Evolutionary conservation across 179 eudicot genomes (phyloP).

Genomic region (Beta macrorhiza): DNA sequence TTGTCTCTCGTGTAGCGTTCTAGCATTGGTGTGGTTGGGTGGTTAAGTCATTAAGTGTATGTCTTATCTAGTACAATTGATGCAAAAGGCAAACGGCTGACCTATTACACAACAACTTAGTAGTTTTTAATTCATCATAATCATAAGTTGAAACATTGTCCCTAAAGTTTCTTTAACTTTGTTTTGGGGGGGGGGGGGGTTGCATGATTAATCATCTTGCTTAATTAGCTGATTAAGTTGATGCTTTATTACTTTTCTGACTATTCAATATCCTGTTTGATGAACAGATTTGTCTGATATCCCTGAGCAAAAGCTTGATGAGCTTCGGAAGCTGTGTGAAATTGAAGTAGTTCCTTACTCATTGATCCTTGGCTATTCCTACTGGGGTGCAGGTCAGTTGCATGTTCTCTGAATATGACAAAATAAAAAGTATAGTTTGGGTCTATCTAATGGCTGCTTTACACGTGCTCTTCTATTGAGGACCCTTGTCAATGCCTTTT

Average conservation of each 20-base stretch:
- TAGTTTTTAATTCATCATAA: background rate
- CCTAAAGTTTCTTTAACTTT: background rate
- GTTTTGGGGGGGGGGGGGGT: background rate
- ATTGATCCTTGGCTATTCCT: conserved; percentile 85
- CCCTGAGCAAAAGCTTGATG: conserved; percentile 68
- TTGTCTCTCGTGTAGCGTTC: background rate
- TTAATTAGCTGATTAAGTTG: background rate
- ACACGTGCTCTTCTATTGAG: background rate
- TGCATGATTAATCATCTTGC: background rate
- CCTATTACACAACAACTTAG: background rate
- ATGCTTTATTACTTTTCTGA: background rate
- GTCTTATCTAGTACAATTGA: background rate
- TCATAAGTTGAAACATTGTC: background rate
- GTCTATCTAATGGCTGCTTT: background rate
- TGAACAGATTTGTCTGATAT: conserved; percentile 77
- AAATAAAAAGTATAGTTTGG: background rate
- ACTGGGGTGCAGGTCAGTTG: conserved; percentile 87
- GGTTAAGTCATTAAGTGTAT: background rate
- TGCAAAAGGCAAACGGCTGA: background rate
- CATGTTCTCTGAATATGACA: conserved; percentile 1
- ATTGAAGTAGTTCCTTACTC: conserved; percentile 84
- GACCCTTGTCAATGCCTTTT: background rate
- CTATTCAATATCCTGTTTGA: background rate
- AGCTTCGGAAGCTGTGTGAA: conserved; percentile 55
- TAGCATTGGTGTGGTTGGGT: background rate